Percentiles rank a stretch among this genome's conserved stretches.
Evolutionary conservation across 495 filamentous ascomycete species (phyloP).

Genomic region (Xylaria castorea): DNA sequence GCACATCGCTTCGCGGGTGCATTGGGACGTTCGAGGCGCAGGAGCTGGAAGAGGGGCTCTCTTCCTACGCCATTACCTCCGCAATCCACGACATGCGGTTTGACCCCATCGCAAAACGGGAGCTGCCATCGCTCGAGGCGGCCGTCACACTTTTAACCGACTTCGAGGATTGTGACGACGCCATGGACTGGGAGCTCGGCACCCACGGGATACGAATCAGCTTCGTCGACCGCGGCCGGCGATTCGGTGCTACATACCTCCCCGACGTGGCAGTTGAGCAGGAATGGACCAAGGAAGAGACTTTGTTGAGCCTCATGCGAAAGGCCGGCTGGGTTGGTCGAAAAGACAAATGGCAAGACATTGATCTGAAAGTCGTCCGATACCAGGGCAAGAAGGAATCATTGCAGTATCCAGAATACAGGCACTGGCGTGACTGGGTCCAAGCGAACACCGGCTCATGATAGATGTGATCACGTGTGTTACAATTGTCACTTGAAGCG

Average conservation of each 20-base stretch:
- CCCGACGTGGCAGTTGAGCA: conserved; percentile 93
- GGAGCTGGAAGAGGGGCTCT: conserved; percentile 72
- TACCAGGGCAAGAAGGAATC: conserved; percentile 82
- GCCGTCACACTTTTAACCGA: conserved; percentile 77
- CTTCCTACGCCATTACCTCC: conserved; percentile 85
- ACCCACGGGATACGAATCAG: conserved; percentile 82
- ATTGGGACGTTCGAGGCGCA: conserved; percentile 94
- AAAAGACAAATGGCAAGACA: conserved; percentile 74
- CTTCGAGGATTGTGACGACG: conserved; percentile 72
- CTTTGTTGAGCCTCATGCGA: conserved; percentile 85
- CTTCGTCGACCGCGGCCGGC: conserved; percentile 70
- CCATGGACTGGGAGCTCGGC: conserved; percentile 87
- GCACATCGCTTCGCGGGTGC: conserved; percentile 82
- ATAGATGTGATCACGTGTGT: conserved; percentile 13
- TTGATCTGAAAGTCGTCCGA: conserved; percentile 74
- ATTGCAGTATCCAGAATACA: conserved; percentile 74
- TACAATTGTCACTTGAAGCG: neutral
- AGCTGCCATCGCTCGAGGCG: conserved; percentile 73
- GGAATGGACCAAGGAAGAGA: conserved; percentile 95
- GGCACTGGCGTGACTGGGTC: conserved; percentile 78
- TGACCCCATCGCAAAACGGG: conserved; percentile 68
- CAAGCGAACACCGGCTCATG: conserved; percentile 30
- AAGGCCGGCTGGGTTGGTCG: conserved; percentile 86
- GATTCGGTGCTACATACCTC: conserved; percentile 85
- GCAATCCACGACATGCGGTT: conserved; percentile 91